Evolutionary conservation across 495 filamentous ascomycete species (phyloP).

Genomic region (Penicillium herquei): DNA sequence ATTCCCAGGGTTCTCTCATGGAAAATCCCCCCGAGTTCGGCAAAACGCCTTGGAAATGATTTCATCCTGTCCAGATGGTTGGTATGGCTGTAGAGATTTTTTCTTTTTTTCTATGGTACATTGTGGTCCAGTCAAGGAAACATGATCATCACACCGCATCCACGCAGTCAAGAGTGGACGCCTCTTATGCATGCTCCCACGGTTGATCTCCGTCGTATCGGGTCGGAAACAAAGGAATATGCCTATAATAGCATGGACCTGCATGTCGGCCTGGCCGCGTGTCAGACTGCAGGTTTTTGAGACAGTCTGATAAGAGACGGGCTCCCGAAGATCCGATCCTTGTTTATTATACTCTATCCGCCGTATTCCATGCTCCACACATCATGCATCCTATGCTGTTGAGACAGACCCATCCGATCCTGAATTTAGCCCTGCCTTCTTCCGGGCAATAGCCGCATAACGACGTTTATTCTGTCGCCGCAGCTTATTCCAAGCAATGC

Average conservation of each 20-base stretch:
- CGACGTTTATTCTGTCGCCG: slow-evolving; percentile 1
- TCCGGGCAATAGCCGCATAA: not conserved
- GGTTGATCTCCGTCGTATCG: not conserved
- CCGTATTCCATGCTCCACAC: not conserved
- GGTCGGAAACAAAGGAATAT: not conserved
- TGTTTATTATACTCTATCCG: not conserved
- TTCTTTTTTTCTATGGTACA: not conserved
- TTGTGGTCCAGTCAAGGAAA: not conserved
- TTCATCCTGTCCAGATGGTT: not conserved
- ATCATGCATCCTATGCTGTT: not conserved
- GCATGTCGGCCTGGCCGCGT: not conserved
- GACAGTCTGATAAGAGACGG: not conserved
- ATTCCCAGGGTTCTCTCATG: not conserved
- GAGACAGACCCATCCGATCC: not conserved
- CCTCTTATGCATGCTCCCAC: not conserved
- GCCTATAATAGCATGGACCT: not conserved
- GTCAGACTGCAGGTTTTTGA: not conserved
- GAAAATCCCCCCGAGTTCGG: not conserved
- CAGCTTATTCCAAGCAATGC: slow-evolving; percentile 6
- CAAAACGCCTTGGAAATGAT: not conserved
- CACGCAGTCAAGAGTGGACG: not conserved
- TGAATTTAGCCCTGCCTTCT: not conserved
- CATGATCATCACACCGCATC: not conserved
- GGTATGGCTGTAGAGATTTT: not conserved
- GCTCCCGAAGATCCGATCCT: not conserved